phyloP scores from a whole-genome alignment of 495 filamentous ascomycete genomes.

The Aspergillus wentii region DNA sequence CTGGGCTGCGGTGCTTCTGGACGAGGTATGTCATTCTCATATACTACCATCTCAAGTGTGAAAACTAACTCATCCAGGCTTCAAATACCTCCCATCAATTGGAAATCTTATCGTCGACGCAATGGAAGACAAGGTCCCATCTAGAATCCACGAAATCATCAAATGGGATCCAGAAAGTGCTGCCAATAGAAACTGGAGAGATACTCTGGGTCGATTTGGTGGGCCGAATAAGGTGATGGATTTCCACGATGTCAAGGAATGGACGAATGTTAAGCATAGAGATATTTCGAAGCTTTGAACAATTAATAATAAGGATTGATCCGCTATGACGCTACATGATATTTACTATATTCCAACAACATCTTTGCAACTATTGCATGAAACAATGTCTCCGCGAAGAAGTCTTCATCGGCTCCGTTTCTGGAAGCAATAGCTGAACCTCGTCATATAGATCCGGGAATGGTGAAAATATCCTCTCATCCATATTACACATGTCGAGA shows the following conservation, averaged over 20 bases:
- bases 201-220: conserved; percentile 32
- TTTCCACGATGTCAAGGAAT: conserved; percentile 27
- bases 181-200: conserved; percentile 30
- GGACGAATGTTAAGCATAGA: conserved; percentile 12
- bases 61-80: conserved; percentile 10
- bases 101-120: conserved; percentile 32
- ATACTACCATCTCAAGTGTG: neutral
- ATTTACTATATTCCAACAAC: too few species aligned
- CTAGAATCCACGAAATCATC: conserved; percentile 21
- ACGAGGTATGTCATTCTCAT: conserved; percentile 7
- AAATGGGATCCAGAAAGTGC: conserved; percentile 38
- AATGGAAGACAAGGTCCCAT: conserved; percentile 26
- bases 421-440: too few species aligned
- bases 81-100: conserved; percentile 34
- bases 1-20: conserved; percentile 39
- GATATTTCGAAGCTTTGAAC: conserved; percentile 14
- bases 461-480: too few species aligned
- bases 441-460: too few species aligned
- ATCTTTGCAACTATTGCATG: too few species aligned
- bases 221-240: conserved; percentile 35
- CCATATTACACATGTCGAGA: too few species aligned
- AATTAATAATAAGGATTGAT: neutral
- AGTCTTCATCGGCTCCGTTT: too few species aligned
- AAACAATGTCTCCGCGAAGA: too few species aligned
- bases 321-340: too few species aligned